phyloP scores from a whole-genome alignment of 129 eudicot species.

The Centella asiatica region DNA sequence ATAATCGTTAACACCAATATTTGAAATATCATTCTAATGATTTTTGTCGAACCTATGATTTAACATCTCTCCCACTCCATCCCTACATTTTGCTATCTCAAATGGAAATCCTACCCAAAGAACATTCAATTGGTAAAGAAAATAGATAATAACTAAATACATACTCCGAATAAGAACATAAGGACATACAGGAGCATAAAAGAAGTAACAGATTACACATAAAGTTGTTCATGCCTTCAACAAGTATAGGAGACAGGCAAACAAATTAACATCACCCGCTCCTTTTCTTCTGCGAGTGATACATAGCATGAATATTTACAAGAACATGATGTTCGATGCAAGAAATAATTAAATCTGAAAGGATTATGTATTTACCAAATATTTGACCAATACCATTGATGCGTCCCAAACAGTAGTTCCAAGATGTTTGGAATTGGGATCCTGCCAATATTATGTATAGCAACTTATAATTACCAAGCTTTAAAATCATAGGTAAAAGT shows the following conservation, averaged over 20 bases:
- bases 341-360: background rate
- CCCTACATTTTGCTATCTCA: too few relatives aligned
- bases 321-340: background rate
- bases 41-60: too few relatives aligned
- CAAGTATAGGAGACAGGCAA: too few relatives aligned
- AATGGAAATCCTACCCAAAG: too few relatives aligned
- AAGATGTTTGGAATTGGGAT: slow-evolving; percentile 94
- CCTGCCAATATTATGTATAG: slow-evolving; percentile 32
- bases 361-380: slow-evolving; percentile 47
- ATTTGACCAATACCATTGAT: slow-evolving; percentile 88
- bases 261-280: background rate
- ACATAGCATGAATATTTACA: background rate
- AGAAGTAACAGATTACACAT: too few relatives aligned
- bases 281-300: background rate
- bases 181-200: too few relatives aligned
- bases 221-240: too few relatives aligned
- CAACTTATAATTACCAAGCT: background rate
- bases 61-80: too few relatives aligned
- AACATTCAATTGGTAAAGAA: too few relatives aligned
- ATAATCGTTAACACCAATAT: background rate
- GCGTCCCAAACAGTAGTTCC: slow-evolving; percentile 99
- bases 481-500: background rate
- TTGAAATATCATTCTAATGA: background rate
- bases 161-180: too few relatives aligned
- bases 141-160: too few relatives aligned